These are phyloP conservation scores for Solanum lycopersicoides DNA, from an alignment of 257 asterid species.

Conservation along the genomic window DNA sequence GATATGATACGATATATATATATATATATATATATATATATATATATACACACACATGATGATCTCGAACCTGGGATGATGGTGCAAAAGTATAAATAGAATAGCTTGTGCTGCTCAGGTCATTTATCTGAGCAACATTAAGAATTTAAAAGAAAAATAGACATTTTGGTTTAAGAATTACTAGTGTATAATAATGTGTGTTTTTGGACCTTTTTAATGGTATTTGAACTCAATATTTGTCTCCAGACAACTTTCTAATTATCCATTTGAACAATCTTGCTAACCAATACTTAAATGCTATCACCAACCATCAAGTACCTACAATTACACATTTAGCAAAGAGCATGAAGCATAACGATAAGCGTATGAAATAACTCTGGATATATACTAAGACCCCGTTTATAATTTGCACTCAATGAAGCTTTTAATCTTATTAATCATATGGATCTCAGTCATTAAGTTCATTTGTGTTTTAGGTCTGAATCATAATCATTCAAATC, in stretches of 20 bases:
- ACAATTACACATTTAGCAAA: constrained; percentile 8
- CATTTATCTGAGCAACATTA: not conserved
- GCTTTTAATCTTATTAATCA: not conserved
- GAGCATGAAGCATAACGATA: not conserved
- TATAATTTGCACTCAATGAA: not conserved
- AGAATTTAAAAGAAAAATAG: not conserved
- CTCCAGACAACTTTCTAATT: not conserved
- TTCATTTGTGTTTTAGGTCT: too few species aligned
- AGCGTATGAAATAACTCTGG: not conserved
- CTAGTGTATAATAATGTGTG: not conserved
- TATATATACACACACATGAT: not conserved
- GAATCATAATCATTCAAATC: too few species aligned
- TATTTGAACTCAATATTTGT: not conserved
- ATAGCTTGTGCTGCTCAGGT: not conserved
- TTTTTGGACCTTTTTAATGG: not conserved
- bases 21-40: too few species aligned
- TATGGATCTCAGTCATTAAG: too few species aligned
- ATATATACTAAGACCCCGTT: not conserved
- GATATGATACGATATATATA: too few species aligned
- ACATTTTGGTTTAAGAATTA: not conserved
- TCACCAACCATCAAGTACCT: constrained; percentile 45
- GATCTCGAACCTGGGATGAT: not conserved
- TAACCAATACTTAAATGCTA: constrained; percentile 19
- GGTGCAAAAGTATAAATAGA: not conserved
- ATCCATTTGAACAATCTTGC: constrained; percentile 9